A percentile compares a stretch with the other conserved stretches of the same genome.
Evolutionary conservation across 2,329 filamentous ascomycete genomes (phyloP).

Genomic region (Aquanectria penicillioides): DNA sequence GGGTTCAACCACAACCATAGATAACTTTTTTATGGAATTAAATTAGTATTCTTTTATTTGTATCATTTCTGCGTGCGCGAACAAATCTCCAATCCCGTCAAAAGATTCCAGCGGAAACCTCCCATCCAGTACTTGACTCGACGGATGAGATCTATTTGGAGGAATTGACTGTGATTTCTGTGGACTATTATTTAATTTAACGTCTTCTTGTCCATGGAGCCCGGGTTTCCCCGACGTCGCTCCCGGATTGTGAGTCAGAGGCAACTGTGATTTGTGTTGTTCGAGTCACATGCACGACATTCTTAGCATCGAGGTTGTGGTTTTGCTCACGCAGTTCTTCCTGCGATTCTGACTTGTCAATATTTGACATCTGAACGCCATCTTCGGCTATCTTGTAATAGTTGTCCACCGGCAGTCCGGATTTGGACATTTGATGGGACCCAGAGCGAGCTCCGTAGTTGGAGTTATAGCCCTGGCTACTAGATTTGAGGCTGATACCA

Average conservation of each 20-base stretch:
- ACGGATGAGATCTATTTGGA: no score
- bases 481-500: constrained; percentile 18
- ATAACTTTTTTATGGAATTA: no score
- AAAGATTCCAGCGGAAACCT: no score
- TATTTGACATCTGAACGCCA: constrained; percentile 14
- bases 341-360: constrained; percentile 23
- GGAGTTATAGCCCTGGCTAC: neutral
- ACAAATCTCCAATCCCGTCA: no score
- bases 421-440: neutral
- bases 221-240: neutral
- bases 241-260: neutral
- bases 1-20: no score
- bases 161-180: no score
- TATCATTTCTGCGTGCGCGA: no score
- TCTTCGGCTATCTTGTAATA: constrained; percentile 27
- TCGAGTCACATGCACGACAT: neutral
- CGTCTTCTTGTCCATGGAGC: constrained; percentile 4
- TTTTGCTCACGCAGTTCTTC: constrained; percentile 7
- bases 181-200: no score
- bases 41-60: no score
- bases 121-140: no score
- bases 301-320: neutral
- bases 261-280: constrained; percentile 3
- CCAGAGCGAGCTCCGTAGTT: neutral
- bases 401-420: constrained; percentile 4